phyloP scores from a whole-genome alignment of 495 filamentous ascomycete genomes.

The Xanthoparmelia taractica region DNA sequence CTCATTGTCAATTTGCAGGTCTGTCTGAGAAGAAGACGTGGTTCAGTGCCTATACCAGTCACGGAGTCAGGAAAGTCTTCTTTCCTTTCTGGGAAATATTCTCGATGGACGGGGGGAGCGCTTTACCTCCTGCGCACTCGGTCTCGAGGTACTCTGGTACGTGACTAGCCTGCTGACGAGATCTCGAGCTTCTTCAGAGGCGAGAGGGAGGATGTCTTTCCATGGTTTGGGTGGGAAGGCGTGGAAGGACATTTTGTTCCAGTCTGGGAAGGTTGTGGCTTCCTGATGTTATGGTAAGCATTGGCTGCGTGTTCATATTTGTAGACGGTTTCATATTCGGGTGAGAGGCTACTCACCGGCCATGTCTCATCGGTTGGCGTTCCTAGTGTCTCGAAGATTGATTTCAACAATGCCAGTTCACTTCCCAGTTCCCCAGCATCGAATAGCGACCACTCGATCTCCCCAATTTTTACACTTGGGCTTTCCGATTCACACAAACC shows the following conservation, averaged over 20 bases:
- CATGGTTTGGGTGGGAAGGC: conserved; percentile 45
- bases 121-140: conserved; percentile 47
- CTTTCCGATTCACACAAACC: conserved; percentile 32
- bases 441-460: conserved; percentile 54
- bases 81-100: neutral
- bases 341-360: conserved; percentile 49
- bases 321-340: neutral
- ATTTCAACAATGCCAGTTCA: conserved; percentile 81
- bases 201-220: conserved; percentile 43
- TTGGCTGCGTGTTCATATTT: neutral
- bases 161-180: conserved; percentile 47
- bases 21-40: conserved; percentile 21
- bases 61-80: neutral
- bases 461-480: conserved; percentile 25
- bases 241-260: conserved; percentile 59
- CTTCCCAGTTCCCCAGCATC: conserved; percentile 82
- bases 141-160: conserved; percentile 48
- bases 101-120: neutral
- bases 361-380: conserved; percentile 70
- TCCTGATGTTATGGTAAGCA: conserved; percentile 37
- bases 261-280: conserved; percentile 49
- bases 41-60: conserved; percentile 20
- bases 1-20: neutral
- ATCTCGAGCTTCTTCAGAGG: conserved; percentile 36
- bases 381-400: conserved; percentile 82